phyloP scores from a whole-genome alignment of 1,284 basidiomycete genomes.

The Rhodotorula sp. region DNA sequence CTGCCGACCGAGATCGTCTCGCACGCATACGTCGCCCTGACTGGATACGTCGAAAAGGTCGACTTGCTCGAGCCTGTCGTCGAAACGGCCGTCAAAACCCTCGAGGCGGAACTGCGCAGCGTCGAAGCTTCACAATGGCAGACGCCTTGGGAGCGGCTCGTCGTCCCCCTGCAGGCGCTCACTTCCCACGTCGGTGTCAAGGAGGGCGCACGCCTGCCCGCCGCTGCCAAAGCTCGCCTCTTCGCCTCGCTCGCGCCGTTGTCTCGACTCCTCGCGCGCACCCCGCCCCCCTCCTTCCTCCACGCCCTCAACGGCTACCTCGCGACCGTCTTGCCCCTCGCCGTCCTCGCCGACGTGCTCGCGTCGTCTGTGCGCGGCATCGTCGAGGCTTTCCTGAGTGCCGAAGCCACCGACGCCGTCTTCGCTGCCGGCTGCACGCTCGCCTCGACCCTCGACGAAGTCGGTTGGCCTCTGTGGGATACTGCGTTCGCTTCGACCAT shows the following conservation, averaged over 20 bases:
- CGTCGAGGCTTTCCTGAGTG: conserved; percentile 27
- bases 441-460: conserved; percentile 28
- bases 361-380: conserved; percentile 20
- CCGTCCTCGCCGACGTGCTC: conserved; percentile 37
- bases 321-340: conserved; percentile 50
- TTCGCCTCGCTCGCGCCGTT: conserved; percentile 27
- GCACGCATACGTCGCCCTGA: conserved; percentile 25
- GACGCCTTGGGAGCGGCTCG: conserved; percentile 20
- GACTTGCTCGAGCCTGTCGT: conserved; percentile 33
- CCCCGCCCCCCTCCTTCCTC: conserved; percentile 10
- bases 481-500: conserved; percentile 23
- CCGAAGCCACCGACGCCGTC: conserved; percentile 1
- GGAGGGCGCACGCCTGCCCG: conserved; percentile 16
- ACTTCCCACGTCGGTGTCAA: conserved; percentile 23
- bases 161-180: conserved; percentile 13
- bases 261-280: conserved; percentile 14
- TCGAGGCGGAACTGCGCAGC: conserved; percentile 7
- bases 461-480: conserved; percentile 29
- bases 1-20: conserved; percentile 32
- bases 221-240: conserved; percentile 18
- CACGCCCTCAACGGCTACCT: conserved; percentile 61
- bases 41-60: conserved; percentile 17
- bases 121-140: not conserved
- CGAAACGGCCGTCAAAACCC: conserved; percentile 24
- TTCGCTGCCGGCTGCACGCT: conserved; percentile 34